Base-by-base conservation (phyloP, 192 early-diverging fungal species). In the Rhizophagus sp. region DNA sequence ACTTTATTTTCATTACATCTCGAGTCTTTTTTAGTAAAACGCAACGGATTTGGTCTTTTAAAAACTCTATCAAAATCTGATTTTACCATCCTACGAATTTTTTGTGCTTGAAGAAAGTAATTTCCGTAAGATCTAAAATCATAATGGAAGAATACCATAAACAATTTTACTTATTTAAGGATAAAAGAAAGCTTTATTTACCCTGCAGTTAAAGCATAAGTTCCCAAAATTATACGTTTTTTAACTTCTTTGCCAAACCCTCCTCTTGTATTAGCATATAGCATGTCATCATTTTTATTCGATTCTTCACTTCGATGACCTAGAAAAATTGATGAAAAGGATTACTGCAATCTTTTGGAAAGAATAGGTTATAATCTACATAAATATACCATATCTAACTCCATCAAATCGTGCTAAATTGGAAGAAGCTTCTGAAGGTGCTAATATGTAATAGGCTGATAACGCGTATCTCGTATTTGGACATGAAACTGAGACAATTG, bases 321-420 rank as follows among this genome's bases (percentile, higher is more conserved):
- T 90, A 72, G 30, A 41, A 27, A 44, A 5, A 41, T 39, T 10
- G 39, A 71, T 65, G 13, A 3, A n/a, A 25, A 25, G 3, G 27
- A 66, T 68, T 75, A 61, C n/a, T n/a, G 41, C 11, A 27, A 7
- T 25, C 13, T 33, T 61, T 10, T n/a, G n/a, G 49, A 61, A 34
- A 64, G 39, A 27, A 22, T 10, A 12, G 5, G 10, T 44, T n/a
- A 17, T 49, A 57, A 25, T 1, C 8, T 69, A 22, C n/a, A 84
- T 49, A 22, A 6, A 82, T 69, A 80, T 73, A 84, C 97, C 97
- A 83, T 94, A 98, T 73, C 95, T 89, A 10, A 95, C 78, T 8
- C 97, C 97, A 81, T 97, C 95, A 76, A 88, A 98, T 66, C 94
- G 87, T 64, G 96, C 91, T 64, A 98, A 82, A 80, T 98, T 98